Conservation (phyloP, 2,329 filamentous ascomycete species). For the Colletotrichum gigasporum region DNA sequence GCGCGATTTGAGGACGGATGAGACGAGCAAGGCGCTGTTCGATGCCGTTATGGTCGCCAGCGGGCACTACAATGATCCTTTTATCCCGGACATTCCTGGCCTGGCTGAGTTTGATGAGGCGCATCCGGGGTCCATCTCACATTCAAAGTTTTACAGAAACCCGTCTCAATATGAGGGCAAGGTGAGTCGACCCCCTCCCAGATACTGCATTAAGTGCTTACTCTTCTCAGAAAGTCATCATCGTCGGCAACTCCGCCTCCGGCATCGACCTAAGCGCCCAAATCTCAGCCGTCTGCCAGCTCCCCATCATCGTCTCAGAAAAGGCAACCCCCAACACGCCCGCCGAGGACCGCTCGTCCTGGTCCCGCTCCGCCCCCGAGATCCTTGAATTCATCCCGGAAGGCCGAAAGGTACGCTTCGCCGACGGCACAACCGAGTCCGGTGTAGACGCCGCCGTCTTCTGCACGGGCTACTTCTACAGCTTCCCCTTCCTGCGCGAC, state of each 20-base stretch:
- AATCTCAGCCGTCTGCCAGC: slow-evolving; percentile 62
- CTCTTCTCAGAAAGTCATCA: slow-evolving; percentile 63
- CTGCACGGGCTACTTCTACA: slow-evolving; percentile 90
- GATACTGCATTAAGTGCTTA: accelerated
- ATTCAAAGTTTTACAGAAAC: slow-evolving; percentile 75
- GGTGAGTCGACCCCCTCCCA: too few species aligned
- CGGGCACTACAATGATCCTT: slow-evolving; percentile 70
- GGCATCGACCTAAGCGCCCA: slow-evolving; percentile 75
- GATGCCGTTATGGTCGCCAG: slow-evolving; percentile 72
- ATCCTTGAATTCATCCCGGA: slow-evolving; percentile 57
- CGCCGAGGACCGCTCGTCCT: slow-evolving; percentile 38
- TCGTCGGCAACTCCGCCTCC: slow-evolving; percentile 77
- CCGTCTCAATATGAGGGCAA: slow-evolving; percentile 43
- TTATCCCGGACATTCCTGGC: slow-evolving; percentile 65
- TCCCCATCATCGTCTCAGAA: slow-evolving; percentile 66
- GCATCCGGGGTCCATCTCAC: slow-evolving; percentile 61
- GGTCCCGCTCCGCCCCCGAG: slow-evolving; percentile 48
- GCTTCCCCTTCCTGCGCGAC: slow-evolving; percentile 74
- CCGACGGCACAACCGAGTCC: slow-evolving; percentile 70
- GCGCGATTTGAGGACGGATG: slow-evolving; percentile 40
- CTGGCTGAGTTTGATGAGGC: slow-evolving; percentile 60
- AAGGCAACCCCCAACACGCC: slow-evolving; percentile 43
- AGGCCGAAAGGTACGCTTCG: slow-evolving; percentile 65
- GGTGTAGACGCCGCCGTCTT: slow-evolving; percentile 83
- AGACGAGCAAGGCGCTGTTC: slow-evolving; percentile 48